Evolutionary conservation across 2,329 filamentous ascomycete genomes (phyloP).

Genomic region (Pyricularia pennisetigena): DNA sequence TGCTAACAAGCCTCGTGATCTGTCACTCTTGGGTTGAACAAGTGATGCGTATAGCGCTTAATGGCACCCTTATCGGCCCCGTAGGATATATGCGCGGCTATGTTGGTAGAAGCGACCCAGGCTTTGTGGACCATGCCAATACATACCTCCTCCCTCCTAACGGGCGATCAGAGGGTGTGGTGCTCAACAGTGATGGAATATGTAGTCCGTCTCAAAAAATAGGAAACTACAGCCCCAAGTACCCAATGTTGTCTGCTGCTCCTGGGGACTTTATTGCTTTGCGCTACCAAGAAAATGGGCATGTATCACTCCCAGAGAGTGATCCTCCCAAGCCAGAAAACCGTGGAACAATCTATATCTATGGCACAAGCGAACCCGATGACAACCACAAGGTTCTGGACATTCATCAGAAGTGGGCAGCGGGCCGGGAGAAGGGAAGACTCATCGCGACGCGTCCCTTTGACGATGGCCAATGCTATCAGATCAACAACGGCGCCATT

Average conservation of each 20-base stretch:
- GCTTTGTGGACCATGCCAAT: no score
- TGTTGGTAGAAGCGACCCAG: no score
- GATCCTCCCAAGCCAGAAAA: conserved; percentile 43
- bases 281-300: conserved; percentile 65
- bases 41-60: no score
- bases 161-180: not conserved
- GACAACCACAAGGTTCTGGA: conserved; percentile 40
- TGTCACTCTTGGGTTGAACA: no score
- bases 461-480: conserved; percentile 73
- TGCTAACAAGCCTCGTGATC: no score
- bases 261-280: conserved; percentile 57
- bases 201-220: not conserved
- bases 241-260: conserved; percentile 50
- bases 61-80: no score
- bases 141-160: no score
- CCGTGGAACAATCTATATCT: conserved; percentile 64
- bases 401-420: conserved; percentile 74
- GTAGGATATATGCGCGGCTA: no score
- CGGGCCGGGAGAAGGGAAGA: conserved; percentile 67
- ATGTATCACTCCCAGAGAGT: conserved; percentile 49
- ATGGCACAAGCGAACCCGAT: conserved; percentile 47
- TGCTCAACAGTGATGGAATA: not conserved
- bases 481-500: not conserved
- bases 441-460: conserved; percentile 72
- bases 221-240: conserved; percentile 45